phyloP scores from a whole-genome alignment of 345 rosid species.

The Pistacia vera region DNA sequence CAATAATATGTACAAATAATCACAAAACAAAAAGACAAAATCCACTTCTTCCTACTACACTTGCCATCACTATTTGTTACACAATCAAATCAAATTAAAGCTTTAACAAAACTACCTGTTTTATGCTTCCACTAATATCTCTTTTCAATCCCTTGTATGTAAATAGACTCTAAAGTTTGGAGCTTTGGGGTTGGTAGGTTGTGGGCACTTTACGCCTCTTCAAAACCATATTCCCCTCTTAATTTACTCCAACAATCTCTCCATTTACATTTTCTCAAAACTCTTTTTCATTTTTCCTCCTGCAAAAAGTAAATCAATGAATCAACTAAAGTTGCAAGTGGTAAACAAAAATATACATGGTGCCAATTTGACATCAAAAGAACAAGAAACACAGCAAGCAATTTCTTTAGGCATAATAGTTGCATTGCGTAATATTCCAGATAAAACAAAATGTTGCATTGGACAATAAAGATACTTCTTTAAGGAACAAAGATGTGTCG shows the following conservation, averaged over 20 bases:
- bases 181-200: constrained; percentile 19
- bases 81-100: constrained; percentile 6
- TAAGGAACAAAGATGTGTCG: neutral
- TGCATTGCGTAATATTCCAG: neutral
- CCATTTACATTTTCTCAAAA: neutral
- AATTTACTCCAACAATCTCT: constrained; percentile 1
- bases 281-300: constrained; percentile 18
- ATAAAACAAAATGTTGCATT: neutral
- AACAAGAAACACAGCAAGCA: neutral
- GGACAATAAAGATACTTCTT: neutral
- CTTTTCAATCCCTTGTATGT: neutral
- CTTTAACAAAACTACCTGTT: constrained; percentile 16
- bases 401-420: no score
- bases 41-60: neutral
- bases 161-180: constrained; percentile 10
- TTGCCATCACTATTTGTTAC: constrained; percentile 2
- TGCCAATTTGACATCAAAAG: neutral
- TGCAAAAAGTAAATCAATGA: constrained; percentile 14
- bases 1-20: neutral
- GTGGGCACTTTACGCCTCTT: constrained; percentile 29
- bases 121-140: neutral
- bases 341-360: no score
- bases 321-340: neutral
- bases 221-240: constrained; percentile 18
- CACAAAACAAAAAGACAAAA: constrained; percentile 2